Evolutionary conservation across 202 grass and related monocot genomes (phyloP).

Genomic region (Setaria viridis): DNA sequence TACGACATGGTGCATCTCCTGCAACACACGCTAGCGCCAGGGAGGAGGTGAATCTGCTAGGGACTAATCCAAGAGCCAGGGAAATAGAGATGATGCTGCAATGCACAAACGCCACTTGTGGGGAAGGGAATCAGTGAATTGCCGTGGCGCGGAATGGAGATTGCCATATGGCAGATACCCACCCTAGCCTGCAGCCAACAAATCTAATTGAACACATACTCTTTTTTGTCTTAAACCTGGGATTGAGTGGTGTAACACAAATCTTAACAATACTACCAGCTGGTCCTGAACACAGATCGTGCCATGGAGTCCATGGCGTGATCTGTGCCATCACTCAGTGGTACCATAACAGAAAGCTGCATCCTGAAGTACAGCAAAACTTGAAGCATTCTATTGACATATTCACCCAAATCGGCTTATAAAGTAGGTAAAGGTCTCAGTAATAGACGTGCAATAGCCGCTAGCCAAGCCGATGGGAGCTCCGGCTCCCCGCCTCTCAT

Average conservation of each 20-base stretch:
- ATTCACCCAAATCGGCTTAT: background rate
- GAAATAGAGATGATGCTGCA: background rate
- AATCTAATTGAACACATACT: background rate
- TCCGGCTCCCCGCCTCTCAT: slow-evolving; percentile 5
- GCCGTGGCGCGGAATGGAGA: background rate
- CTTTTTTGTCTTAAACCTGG: background rate
- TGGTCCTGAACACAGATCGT: too few relatives aligned
- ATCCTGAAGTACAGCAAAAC: background rate
- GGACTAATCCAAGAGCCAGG: background rate
- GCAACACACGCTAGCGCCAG: background rate
- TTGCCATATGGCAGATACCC: background rate
- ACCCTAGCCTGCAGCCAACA: background rate
- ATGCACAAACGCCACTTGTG: background rate
- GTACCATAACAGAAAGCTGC: background rate
- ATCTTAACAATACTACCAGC: background rate
- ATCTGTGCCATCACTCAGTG: background rate
- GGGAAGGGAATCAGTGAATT: background rate
- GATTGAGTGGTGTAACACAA: background rate
- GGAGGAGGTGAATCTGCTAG: background rate
- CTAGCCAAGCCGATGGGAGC: background rate
- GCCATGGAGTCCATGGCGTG: background rate
- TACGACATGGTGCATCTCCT: background rate
- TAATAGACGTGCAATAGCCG: background rate
- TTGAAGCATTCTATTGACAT: background rate
- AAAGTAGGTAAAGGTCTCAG: background rate